A percentile compares a stretch with the other conserved stretches of the same genome.
phyloP scores from a whole-genome alignment of 2,329 filamentous ascomycete species.

The Hypoxylon sp. region DNA sequence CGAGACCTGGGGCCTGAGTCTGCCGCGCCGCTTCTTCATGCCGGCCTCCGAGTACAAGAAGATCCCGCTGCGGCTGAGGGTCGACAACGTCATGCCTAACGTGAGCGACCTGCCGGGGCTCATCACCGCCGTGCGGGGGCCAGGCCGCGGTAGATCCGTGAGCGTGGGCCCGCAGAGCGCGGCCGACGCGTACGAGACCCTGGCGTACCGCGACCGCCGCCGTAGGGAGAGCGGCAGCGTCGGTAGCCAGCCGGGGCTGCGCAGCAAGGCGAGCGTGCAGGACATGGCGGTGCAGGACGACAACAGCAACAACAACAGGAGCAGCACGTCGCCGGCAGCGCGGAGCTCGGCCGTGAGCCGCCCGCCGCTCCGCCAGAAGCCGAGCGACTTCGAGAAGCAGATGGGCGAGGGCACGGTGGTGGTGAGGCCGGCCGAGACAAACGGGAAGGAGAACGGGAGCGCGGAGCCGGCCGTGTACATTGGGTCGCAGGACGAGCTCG shows the following conservation, averaged over 20 bases:
- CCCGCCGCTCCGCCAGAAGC: conserved; percentile 44
- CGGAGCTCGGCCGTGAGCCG: conserved; percentile 21
- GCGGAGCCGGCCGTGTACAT: conserved; percentile 50
- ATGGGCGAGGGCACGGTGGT: conserved; percentile 72
- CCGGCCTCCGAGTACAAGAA: conserved; percentile 89
- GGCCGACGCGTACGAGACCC: conserved; percentile 93
- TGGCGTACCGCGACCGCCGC: conserved; percentile 82
- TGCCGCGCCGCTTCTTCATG: conserved; percentile 91
- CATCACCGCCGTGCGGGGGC: conserved; percentile 81
- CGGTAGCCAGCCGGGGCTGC: conserved; percentile 57
- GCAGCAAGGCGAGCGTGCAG: conserved; percentile 53
- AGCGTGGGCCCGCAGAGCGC: conserved; percentile 95
- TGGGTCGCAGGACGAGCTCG: conserved; percentile 60
- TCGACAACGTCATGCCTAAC: conserved; percentile 87
- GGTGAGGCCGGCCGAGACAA: conserved; percentile 45
- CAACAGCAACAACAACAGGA: conserved; percentile 28
- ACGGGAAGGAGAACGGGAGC: conserved; percentile 45
- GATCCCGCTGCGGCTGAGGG: conserved; percentile 73
- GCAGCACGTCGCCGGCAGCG: background rate
- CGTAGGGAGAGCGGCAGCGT: conserved; percentile 59
- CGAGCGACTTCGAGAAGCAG: conserved; percentile 73
- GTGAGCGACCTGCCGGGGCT: conserved; percentile 88
- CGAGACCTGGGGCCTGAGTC: conserved; percentile 77
- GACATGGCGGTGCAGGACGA: conserved; percentile 45
- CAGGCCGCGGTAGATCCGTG: conserved; percentile 78